These are phyloP conservation scores for Kwoniella europaea DNA, from an alignment of 768 basidiomycete species.

Conservation along the genomic window DNA sequence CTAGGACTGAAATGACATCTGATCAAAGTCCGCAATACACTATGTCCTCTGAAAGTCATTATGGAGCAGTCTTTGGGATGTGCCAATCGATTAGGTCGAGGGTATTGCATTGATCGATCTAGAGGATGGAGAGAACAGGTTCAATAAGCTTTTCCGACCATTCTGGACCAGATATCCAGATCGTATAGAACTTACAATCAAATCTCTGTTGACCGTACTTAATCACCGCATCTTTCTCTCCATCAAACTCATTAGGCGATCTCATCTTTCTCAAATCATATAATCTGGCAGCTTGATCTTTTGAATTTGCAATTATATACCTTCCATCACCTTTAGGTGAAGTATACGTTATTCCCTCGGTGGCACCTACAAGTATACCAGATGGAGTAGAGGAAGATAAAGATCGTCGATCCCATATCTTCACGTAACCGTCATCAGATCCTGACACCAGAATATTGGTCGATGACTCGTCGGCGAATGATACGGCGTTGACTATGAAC, in stretches of 20 bases:
- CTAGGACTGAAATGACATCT: conserved; percentile 94
- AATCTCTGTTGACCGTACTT: conserved; percentile 64
- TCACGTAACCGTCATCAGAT: conserved; percentile 90
- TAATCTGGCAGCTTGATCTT: conserved; percentile 86
- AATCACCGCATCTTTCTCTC: conserved; percentile 59
- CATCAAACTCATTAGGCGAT: conserved; percentile 70
- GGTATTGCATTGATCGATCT: conserved; percentile 60
- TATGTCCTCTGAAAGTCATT: conserved; percentile 93
- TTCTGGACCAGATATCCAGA: background rate
- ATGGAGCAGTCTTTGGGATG: conserved; percentile 92
- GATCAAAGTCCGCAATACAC: conserved; percentile 87
- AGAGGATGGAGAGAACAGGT: too few relatives aligned
- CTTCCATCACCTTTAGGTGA: conserved; percentile 95
- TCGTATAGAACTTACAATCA: conserved; percentile 73
- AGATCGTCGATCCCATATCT: conserved; percentile 80
- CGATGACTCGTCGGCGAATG: conserved; percentile 90
- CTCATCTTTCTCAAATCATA: conserved; percentile 97
- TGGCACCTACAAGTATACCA: conserved; percentile 92
- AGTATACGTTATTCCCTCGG: conserved; percentile 90
- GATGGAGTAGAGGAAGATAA: conserved; percentile 72
- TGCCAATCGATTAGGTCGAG: conserved; percentile 67
- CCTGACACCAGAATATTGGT: conserved; percentile 94
- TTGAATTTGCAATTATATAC: conserved; percentile 92
- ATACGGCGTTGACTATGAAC: conserved; percentile 77
- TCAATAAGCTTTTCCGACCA: too few relatives aligned